Evolutionary conservation across 2,329 filamentous ascomycete species (phyloP).

Genomic region (Emergomyces pasteurianus): DNA sequence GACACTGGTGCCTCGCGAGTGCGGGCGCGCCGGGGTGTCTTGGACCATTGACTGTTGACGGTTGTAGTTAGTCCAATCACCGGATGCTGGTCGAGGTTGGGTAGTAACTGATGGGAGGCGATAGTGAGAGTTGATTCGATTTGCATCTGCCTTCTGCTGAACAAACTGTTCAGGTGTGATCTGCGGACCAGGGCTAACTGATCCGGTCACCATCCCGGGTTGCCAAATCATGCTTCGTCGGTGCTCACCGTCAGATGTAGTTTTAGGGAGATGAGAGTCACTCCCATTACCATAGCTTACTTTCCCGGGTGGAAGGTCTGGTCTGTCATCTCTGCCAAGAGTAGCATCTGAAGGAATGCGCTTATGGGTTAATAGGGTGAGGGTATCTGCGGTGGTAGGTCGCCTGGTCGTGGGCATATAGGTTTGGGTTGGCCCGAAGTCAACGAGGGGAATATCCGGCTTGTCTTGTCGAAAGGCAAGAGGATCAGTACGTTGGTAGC

Average conservation of each 20-base stretch:
- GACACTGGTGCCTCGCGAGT: conserved; percentile 47
- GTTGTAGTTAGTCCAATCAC: conserved; percentile 27
- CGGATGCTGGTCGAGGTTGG: conserved; percentile 23
- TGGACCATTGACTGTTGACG: conserved; percentile 24
- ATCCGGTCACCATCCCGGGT: conserved; percentile 45
- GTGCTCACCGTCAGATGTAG: conserved; percentile 37
- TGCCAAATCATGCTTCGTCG: conserved; percentile 68
- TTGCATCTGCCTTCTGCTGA: conserved; percentile 55
- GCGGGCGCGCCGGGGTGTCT: conserved; percentile 42
- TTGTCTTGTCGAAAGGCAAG: conserved; percentile 17
- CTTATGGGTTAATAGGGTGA: conserved; percentile 27
- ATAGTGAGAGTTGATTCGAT: conserved; percentile 46
- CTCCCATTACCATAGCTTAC: conserved; percentile 13
- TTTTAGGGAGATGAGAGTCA: conserved; percentile 22
- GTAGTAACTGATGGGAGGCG: conserved; percentile 46
- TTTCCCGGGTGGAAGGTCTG: conserved; percentile 5
- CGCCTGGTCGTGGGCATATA: conserved; percentile 46
- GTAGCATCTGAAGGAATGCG: conserved; percentile 23
- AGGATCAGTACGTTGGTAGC: conserved; percentile 27
- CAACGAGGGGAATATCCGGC: conserved; percentile 57
- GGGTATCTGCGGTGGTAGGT: conserved; percentile 44
- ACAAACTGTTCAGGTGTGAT: conserved; percentile 76
- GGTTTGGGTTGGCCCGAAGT: conserved; percentile 77
- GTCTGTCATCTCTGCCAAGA: conserved; percentile 17
- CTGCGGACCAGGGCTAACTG: conserved; percentile 38